Evolutionary conservation across 441 rosid species (phyloP), one percentile per base, ranked within the genome.

Genomic region (Metrosideros polymorpha): DNA sequence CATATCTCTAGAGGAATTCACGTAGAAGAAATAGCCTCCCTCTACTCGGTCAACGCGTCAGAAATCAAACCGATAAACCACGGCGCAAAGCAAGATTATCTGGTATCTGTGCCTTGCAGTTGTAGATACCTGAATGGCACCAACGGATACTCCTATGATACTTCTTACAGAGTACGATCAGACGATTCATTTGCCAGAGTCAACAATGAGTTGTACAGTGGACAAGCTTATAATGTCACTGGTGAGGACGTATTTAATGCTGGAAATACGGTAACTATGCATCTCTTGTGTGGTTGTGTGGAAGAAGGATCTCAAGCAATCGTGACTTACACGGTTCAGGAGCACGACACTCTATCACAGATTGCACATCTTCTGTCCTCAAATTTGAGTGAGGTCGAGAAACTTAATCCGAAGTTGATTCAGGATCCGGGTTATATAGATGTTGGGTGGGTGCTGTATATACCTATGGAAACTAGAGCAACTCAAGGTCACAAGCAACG

Each of bases 371-470:
- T 87, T 76, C 56, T 89, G 14, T 89, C 93, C 17, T 85, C 90
- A 35, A 82, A 86, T 35, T 24, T 84, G 79, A 85, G 57, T 49
- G 88, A 56, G 13, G 89, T 90, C 29, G 61, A 85, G 86, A 84
- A 50, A 24, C 49, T 86, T 25, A 90, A 89, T 84, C 42, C 6
- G 35, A 63, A 51, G 82, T 22, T 85, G 85, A 55, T 84, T 85
- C 50, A 22, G 51, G 87, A 89, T 84, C 92, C 90, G 30, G 83
- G 84, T 84, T 90, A 71, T 22, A 87, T 92, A 51, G 90, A 89
- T 30, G 57, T 86, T 51, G 89, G 92, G 47, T 91, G 92, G 92
- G 91, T 87, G 55, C 35, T 91, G 43, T 91, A 89, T 86, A 89
- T 91, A 63, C 91, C 92, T 6, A 84, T 32, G 83, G 87, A 79